phyloP scores from a whole-genome alignment of 352 stramenopile genomes.

The Elongisporangium undulatum region DNA sequence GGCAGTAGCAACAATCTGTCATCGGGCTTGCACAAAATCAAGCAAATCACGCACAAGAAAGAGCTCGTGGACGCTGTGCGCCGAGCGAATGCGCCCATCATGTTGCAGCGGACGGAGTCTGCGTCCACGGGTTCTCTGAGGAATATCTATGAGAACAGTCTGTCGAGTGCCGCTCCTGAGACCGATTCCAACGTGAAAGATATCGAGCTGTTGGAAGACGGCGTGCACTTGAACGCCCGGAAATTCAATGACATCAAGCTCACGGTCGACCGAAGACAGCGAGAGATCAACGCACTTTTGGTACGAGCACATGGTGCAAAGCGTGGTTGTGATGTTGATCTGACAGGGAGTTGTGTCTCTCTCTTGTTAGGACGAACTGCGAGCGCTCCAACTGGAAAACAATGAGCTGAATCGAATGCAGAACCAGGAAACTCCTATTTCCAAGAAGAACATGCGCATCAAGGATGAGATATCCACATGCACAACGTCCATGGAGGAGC shows the following conservation, averaged over 20 bases:
- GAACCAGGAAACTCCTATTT: slow-evolving; percentile 75
- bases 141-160: slow-evolving; percentile 15
- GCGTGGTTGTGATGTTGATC: not conserved
- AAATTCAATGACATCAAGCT: slow-evolving; percentile 85
- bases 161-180: slow-evolving; percentile 19
- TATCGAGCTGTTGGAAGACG: slow-evolving; percentile 63
- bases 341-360: not conserved
- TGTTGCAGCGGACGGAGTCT: slow-evolving; percentile 42
- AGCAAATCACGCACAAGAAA: slow-evolving; percentile 72
- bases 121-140: slow-evolving; percentile 19
- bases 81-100: slow-evolving; percentile 64
- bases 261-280: slow-evolving; percentile 50
- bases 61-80: slow-evolving; percentile 75
- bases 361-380: slow-evolving; percentile 55
- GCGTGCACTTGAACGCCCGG: slow-evolving; percentile 59
- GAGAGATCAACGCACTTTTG: slow-evolving; percentile 57
- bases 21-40: slow-evolving; percentile 36
- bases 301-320: slow-evolving; percentile 16
- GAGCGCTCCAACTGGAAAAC: slow-evolving; percentile 66
- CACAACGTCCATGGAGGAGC: slow-evolving; percentile 71
- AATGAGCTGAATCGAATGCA: slow-evolving; percentile 62
- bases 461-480: slow-evolving; percentile 67
- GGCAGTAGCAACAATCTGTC: slow-evolving; percentile 18
- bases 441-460: slow-evolving; percentile 61
- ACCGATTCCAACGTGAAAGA: slow-evolving; percentile 45